Conservation (phyloP, 1,284 basidiomycete species). For the Papiliotrema laurentii region DNA sequence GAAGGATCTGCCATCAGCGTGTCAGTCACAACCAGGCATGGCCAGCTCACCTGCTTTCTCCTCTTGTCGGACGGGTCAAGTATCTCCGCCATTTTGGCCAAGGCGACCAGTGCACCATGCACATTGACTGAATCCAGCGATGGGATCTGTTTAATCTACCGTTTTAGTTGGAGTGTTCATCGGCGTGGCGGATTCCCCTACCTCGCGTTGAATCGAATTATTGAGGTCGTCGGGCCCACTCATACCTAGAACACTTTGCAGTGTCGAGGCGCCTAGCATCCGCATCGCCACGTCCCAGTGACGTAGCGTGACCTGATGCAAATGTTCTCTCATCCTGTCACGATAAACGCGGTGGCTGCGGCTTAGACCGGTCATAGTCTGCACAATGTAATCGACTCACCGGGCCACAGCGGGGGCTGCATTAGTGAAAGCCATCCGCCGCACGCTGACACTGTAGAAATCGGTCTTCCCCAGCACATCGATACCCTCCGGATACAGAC, state of each 20-base stretch:
- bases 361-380: too few relatives aligned
- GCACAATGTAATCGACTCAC: constrained; percentile 59
- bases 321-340: constrained; percentile 63
- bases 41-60: constrained; percentile 8
- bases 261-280: constrained; percentile 69
- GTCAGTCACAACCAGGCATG: neutral
- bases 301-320: constrained; percentile 67
- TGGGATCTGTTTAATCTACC: constrained; percentile 57
- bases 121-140: constrained; percentile 67
- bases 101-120: constrained; percentile 74
- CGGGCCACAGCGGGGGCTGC: constrained; percentile 80
- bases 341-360: constrained; percentile 62
- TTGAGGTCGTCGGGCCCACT: constrained; percentile 29
- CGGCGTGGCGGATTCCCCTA: constrained; percentile 10
- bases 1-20: constrained; percentile 26
- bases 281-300: constrained; percentile 90
- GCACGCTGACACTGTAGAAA: constrained; percentile 86
- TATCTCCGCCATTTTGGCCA: constrained; percentile 62
- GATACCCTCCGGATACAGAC: constrained; percentile 86
- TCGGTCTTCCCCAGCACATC: constrained; percentile 87
- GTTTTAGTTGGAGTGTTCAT: too few relatives aligned
- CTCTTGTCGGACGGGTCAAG: constrained; percentile 11
- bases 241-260: constrained; percentile 63
- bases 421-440: constrained; percentile 74
- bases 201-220: constrained; percentile 34